Base-by-base conservation (phyloP, 1,139 yeast species). In the Yamadazyma membranifaciens region DNA sequence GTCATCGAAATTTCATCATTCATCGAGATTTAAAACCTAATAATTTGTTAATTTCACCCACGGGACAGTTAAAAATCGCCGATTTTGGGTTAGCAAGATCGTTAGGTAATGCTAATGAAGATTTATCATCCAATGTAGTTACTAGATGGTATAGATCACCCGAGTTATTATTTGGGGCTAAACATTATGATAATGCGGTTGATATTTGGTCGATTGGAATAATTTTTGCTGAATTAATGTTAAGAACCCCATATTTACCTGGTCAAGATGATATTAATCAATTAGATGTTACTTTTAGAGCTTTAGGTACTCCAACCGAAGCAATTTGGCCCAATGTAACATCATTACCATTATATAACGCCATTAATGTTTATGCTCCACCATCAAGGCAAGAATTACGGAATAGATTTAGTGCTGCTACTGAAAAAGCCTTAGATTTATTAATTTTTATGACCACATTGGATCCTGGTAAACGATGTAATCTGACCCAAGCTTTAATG, bases 81-180 rank as follows among this genome's bases (percentile, higher is more conserved):
- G 98, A 92, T 87, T 92, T 92, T 69, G 98, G 98, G 52, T 73
- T 92, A 39, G 98, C 98, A 0, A 66, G 98, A 44, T 78, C 91
- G 1, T 67, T 87, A 46, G 92, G 94, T 2, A 77, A 81, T 31
- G 84, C 89, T 2, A 84, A 85, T 41, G 92, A 87, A 50, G 85
- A 80, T 44, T 68, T 92, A 58, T 87, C 98, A 0, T 86, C 95
- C 1, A 91, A 91, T 49, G 98, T 92, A 9, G 99, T 92, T 2
- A 92, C 99, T 2, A 69, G 98, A 45, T 92, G 98, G 98, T 92
- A 92, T 63, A 69, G 98, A 41, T 95, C 98, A 0, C 98, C 98
- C 0, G 98, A 92, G 55, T 68, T 92, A 38, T 65, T 92, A 31
- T 83, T 91, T 57, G 96, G 96, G 0, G 91, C 97, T 1, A 77